These are phyloP conservation scores for Pythium brachiatum DNA, from an alignment of 352 stramenopile species.

Conservation along the genomic window DNA sequence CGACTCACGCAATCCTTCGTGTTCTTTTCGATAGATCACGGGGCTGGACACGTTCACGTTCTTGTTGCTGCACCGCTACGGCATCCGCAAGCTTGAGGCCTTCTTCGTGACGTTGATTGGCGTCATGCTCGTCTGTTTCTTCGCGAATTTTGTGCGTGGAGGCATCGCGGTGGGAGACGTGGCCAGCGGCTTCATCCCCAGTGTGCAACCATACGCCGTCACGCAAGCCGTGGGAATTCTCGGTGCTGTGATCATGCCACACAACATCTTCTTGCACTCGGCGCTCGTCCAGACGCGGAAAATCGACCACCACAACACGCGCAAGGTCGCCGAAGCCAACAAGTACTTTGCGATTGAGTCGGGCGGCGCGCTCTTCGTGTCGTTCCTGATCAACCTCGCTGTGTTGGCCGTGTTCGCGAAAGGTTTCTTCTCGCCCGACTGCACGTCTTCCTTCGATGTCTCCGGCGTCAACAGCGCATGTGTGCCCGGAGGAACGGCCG, in stretches of 20 bases:
- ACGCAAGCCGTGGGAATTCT: conserved; percentile 90
- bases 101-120: conserved; percentile 92
- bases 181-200: conserved; percentile 75
- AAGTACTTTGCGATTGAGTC: conserved; percentile 95
- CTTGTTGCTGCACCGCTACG: conserved; percentile 89
- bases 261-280: conserved; percentile 93
- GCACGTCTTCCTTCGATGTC: conserved; percentile 42
- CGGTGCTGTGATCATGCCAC: conserved; percentile 93
- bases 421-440: conserved; percentile 88
- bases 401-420: conserved; percentile 92
- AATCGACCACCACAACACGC: conserved; percentile 53
- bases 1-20: neutral
- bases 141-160: conserved; percentile 87
- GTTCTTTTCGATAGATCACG: conserved; percentile 42
- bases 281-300: conserved; percentile 67
- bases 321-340: conserved; percentile 83
- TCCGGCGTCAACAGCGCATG: conserved; percentile 71
- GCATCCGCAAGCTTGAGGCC: conserved; percentile 91
- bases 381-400: conserved; percentile 95
- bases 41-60: conserved; percentile 94
- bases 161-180: conserved; percentile 68
- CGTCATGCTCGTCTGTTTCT: conserved; percentile 94
- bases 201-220: conserved; percentile 69
- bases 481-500: conserved; percentile 48
- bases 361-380: conserved; percentile 88